Conservation (phyloP, 1,139 yeast genomes). For the Kurtzmaniella quercitrusa region DNA sequence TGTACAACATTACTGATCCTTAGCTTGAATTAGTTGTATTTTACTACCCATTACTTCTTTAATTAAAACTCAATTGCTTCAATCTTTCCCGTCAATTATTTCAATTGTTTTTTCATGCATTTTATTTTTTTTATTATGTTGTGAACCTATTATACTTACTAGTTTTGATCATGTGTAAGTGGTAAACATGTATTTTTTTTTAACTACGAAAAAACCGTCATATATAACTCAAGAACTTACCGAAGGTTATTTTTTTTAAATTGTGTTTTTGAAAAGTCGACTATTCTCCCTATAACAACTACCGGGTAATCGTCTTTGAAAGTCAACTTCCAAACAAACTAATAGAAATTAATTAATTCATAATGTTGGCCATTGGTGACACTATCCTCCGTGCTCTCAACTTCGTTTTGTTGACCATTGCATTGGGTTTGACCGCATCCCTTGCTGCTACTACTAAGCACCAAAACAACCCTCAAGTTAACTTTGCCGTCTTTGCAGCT, state of each 20-base stretch:
- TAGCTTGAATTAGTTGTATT: no score
- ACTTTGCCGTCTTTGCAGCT: conserved; percentile 81
- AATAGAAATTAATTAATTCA: conserved; percentile 8
- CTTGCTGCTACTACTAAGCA: conserved; percentile 63
- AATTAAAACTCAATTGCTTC: not conserved
- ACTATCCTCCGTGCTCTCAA: conserved; percentile 68
- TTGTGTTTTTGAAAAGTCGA: not conserved
- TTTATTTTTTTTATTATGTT: not conserved
- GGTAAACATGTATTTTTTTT: conserved; percentile 2
- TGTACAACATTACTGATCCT: no score
- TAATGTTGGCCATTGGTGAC: conserved; percentile 67
- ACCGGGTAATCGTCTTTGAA: not conserved
- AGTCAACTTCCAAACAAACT: not conserved
- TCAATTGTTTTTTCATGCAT: not conserved
- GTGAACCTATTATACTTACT: not conserved
- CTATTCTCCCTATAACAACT: not conserved
- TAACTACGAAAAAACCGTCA: not conserved
- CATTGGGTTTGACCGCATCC: conserved; percentile 82
- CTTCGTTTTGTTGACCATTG: conserved; percentile 70
- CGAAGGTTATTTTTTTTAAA: not conserved
- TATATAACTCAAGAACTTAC: not conserved
- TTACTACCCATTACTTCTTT: no score
- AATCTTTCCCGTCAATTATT: not conserved
- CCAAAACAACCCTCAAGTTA: conserved; percentile 73
- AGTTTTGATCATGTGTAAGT: not conserved